Evolutionary conservation across 2,329 filamentous ascomycete species (phyloP), one percentile per base, ranked within the genome.

Genomic region (Pseudogymnoascus sp.): DNA sequence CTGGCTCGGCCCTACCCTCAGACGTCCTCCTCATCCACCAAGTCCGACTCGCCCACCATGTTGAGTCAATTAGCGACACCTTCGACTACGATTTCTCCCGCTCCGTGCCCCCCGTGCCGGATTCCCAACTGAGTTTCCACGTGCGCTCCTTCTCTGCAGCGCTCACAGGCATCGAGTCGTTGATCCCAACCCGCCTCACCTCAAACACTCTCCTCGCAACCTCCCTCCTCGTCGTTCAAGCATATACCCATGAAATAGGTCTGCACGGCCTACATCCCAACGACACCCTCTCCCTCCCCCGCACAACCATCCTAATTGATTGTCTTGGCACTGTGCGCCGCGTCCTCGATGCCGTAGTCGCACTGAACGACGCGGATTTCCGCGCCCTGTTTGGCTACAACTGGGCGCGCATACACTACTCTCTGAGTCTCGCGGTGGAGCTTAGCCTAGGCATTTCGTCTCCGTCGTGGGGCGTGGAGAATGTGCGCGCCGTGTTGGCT

Each of bases 231-330:
- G 50, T 63, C 36, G 25, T 63, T 14, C 28, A 25, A 34, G 56
- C 62, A 23, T 62, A 64, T 38, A 62, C 59, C n/a, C 40, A 64
- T 16, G 62, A 64, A 34, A 64, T 64, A 12, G 62, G 59, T n/a
- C 18, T 64, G 28, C 46, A 61, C 6, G 25, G 40, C n/a, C 28
- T 56, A 6, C n/a, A 21, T 28, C 28, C 50, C n/a, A 36, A 56
- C 28, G 50, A 36, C 50, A 37, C 59, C 4, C 59, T 64, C 23
- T 62, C 62, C 23, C 28, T 60, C 3, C 38, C 37, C 18, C 62
- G 62, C 10, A 64, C 38, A n/a, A 64, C 59, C 2, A 59, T 64
- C 12, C 60, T 64, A 12, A 38, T 63, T 21, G 60, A 64, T 3
- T 64, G 23, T 62, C 59, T 63, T 14, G 56, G 28, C 6, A 23